Base-by-base conservation (phyloP, 2,329 filamentous ascomycete species). In the Hysterium pulicare region DNA sequence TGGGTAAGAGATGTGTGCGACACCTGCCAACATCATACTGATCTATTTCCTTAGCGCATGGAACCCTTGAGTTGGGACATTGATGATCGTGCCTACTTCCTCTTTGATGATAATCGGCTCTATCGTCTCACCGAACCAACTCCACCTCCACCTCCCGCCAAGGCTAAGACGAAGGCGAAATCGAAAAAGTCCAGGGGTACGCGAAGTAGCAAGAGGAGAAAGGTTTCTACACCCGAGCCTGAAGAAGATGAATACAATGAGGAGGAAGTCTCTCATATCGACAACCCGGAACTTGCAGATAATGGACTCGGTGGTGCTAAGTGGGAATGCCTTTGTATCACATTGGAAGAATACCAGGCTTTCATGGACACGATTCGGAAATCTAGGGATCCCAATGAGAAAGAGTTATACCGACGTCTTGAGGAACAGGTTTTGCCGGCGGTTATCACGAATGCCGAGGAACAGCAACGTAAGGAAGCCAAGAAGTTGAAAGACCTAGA, bases 251-350 rank as follows among this genome's bases (percentile, higher is more conserved):
- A 61, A 38, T 69, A 73, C 15, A 57, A 64, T 34, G 48, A 53
- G 3, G 48, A 53, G 3, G 48, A 51, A 19, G 61, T 58, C 4
- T 58, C 67, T 2, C 66, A 69, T 9, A 57, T 66, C 33, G 53
- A 56, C 40, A 48, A 61, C 21, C 44, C 54, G 8, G 50, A 64
- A 17, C 59, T 50, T 2, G 69, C 71, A 48, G 77, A 86, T 44
- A 78, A 87, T 50, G 82, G 83, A 1, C 76, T 91, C 15, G 86
- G 83, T 15, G 84, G 82, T 5, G 86, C 84, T 69, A 87, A 79
- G 47, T 98, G 93, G 91, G 90, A 96, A 63, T 96, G 90, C 58
- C 60, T 98, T 32, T 93, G 90, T 30, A 79, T 95, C 41, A 88
- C 84, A 1, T 70, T 95, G 16, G 74, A 83, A 15, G 88, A 98